Percentiles rank a stretch among this genome's conserved stretches.
These are phyloP conservation scores for Neobulgaria alba DNA, from an alignment of 2,329 filamentous ascomycete genomes.

Conservation along the genomic window DNA sequence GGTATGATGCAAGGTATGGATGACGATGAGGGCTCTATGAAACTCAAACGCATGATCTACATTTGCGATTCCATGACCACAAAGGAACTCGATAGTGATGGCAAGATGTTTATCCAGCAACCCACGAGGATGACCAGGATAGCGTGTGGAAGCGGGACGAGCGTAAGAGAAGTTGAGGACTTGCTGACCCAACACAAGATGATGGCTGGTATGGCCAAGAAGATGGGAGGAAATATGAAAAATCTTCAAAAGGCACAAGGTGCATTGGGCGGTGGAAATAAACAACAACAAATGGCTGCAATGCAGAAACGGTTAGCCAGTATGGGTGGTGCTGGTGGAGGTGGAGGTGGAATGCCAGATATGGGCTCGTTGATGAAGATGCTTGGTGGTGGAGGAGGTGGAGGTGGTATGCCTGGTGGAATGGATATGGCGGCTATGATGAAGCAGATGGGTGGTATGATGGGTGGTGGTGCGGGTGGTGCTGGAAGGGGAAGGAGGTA, in stretches of 20 bases:
- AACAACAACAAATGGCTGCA: conserved; percentile 85
- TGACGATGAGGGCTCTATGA: conserved; percentile 88
- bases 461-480: no score
- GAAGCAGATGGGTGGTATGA: conserved; percentile 51
- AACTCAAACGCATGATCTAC: conserved; percentile 97
- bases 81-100: conserved; percentile 90
- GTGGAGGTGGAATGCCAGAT: conserved; percentile 61
- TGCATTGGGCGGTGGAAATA: conserved; percentile 84
- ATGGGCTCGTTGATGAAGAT: conserved; percentile 88
- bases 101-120: conserved; percentile 88
- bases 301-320: conserved; percentile 94
- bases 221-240: conserved; percentile 96
- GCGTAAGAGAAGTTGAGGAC: conserved; percentile 88
- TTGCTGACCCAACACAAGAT: conserved; percentile 95
- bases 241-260: conserved; percentile 93
- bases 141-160: conserved; percentile 82
- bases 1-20: conserved; percentile 94
- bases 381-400: conserved; percentile 64
- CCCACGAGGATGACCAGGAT: conserved; percentile 89
- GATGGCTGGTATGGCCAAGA: conserved; percentile 99
- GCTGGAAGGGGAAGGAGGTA: conserved; percentile 24
- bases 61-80: conserved; percentile 98
- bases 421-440: conserved; percentile 76
- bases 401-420: conserved; percentile 42
- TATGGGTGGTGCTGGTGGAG: conserved; percentile 70